Base-by-base conservation (phyloP, 2,329 filamentous ascomycete species). In the Leptographium lundbergii region DNA sequence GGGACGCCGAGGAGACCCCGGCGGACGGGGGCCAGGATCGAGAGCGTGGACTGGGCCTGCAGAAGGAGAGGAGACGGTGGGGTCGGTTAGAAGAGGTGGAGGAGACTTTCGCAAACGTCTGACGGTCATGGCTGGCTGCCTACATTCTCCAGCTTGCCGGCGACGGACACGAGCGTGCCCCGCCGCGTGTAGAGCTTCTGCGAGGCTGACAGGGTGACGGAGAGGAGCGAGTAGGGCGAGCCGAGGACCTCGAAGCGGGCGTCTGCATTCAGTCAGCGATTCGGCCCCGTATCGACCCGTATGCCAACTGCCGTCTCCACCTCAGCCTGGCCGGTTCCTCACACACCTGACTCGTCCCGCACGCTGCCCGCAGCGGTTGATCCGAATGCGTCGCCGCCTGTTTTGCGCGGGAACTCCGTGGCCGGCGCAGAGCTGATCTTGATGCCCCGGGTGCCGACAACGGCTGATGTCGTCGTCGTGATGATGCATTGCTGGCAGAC, bases 241-340 rank as follows among this genome's bases (percentile, higher is more conserved):
- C 94, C 94, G 64, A 99, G 77, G 54, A 97, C 90, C 73, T 97
- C 90, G 72, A 99, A 99, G 60, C 86, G 85, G 58, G 94, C 94
- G 81, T 97, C 94, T 96, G 66, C 9, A 24, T 22, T 32, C 10
- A 4, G 54, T 50, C n/a, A 60, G 36, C 29, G 9, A 9, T 10
- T 36, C 22, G 9, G 2, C 17, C 22, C 13, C 13, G 27, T 29
- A 29, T 29, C 27, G 27, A 29, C 27, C 9, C 32, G 32, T 34
- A 34, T 34, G 32, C 32, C 32, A 9, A 34, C 14, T 48, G 11
- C 55, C n/a, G 39, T 29, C 6, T 32, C 14, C 53, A 24, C 29
- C 17, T 19, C 34, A n/a, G 7, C 34, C 27, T 14, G 9, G 19
- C 42, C n/a, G 6, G 27, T 14, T 14, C 27, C 19, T 14, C 19